phyloP scores from a whole-genome alignment of 2,329 filamentous ascomycete species.

The Teratosphaeria zuluensis region DNA sequence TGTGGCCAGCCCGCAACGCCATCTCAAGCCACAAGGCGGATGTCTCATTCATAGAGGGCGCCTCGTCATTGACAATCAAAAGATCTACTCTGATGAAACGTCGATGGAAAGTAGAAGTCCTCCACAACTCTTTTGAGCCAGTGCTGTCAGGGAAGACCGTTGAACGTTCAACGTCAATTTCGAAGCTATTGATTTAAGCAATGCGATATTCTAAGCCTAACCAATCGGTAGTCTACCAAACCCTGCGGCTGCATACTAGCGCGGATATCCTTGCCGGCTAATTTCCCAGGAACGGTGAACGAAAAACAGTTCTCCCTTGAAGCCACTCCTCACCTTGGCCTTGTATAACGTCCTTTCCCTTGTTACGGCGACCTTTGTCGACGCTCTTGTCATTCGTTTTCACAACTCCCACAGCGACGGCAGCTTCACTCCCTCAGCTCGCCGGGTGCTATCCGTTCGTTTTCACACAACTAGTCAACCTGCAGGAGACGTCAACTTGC shows the following conservation, averaged over 20 bases:
- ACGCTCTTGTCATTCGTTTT: background rate
- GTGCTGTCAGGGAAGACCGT: background rate
- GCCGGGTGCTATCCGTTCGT: constrained; percentile 31
- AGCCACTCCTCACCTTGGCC: background rate
- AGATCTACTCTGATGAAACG: background rate
- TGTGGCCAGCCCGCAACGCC: background rate
- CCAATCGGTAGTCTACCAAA: background rate
- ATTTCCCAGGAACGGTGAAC: background rate
- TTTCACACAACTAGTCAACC: background rate
- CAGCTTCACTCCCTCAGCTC: constrained; percentile 59
- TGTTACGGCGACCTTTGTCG: background rate
- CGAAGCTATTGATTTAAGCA: background rate
- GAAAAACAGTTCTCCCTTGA: background rate
- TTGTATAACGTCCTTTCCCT: background rate
- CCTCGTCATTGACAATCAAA: background rate
- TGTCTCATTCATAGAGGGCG: background rate
- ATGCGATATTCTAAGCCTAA: background rate
- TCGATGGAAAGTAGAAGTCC: background rate
- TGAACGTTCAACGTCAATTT: background rate
- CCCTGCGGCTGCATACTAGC: background rate
- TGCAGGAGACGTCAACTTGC: background rate
- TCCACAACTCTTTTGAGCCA: background rate
- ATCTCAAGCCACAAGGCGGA: background rate
- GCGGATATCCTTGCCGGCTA: background rate
- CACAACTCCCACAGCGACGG: constrained; percentile 7